Percentiles rank a stretch among this genome's conserved stretches.
These are phyloP conservation scores for Solanum piurae DNA, from an alignment of 257 asterid species.

Conservation along the genomic window DNA sequence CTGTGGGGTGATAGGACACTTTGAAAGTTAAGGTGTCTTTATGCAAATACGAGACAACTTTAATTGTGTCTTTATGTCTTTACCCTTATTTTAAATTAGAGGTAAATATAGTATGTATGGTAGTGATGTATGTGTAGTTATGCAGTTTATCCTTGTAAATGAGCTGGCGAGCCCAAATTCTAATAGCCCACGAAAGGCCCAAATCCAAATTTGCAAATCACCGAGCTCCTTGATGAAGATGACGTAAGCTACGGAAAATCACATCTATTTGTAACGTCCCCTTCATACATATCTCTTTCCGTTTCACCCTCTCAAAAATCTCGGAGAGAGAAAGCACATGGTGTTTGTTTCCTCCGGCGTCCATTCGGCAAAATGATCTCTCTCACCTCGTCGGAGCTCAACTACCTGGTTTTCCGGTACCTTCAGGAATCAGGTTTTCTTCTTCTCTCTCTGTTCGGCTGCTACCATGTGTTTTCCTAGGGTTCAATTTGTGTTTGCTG, in stretches of 20 bases:
- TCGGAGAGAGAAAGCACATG: neutral
- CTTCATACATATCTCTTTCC: neutral
- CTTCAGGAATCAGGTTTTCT: conserved; percentile 77
- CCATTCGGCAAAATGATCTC: conserved; percentile 38
- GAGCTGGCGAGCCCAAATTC: neutral
- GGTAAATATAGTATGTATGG: too few species aligned
- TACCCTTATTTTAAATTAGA: too few species aligned
- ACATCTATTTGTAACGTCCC: conserved; percentile 1
- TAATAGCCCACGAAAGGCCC: neutral
- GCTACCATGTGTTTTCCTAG: neutral
- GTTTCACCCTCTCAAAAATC: neutral
- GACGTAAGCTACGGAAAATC: neutral
- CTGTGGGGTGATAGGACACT: too few species aligned
- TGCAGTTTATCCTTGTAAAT: too few species aligned
- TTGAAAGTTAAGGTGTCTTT: too few species aligned
- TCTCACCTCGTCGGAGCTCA: conserved; percentile 65
- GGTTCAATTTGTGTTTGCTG: neutral
- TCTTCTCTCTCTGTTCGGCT: neutral
- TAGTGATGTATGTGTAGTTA: too few species aligned
- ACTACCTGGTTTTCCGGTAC: conserved; percentile 83
- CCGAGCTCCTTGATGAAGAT: neutral
- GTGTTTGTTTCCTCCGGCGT: conserved; percentile 5
- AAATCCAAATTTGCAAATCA: neutral
- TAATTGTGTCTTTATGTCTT: too few species aligned
- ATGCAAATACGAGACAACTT: too few species aligned